Evolutionary conservation across 2,329 filamentous ascomycete species (phyloP).

Genomic region (Pseudopithomyces chartarum): DNA sequence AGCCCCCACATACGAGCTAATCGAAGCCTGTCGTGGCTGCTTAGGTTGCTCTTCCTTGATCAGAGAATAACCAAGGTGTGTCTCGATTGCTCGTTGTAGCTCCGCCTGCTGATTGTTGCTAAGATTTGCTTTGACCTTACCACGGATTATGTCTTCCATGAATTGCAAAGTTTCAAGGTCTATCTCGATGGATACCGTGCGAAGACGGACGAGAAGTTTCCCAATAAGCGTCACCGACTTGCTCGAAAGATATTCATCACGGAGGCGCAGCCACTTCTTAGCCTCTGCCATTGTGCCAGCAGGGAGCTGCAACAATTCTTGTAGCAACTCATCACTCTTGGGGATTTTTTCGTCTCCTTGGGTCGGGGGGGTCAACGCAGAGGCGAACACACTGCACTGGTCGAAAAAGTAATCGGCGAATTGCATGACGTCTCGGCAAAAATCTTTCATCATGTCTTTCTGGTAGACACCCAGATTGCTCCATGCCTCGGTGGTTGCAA

Average conservation of each 20-base stretch:
- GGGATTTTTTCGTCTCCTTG: conserved; percentile 42
- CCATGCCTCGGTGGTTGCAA: conserved; percentile 83
- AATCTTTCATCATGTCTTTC: conserved; percentile 82
- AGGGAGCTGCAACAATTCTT: conserved; percentile 67
- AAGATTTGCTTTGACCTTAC: conserved; percentile 75
- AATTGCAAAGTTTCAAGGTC: conserved; percentile 63
- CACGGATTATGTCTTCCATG: conserved; percentile 69
- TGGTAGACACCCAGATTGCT: conserved; percentile 68
- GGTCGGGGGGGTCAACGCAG: conserved; percentile 60
- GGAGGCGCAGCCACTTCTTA: conserved; percentile 86
- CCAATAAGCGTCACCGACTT: conserved; percentile 82
- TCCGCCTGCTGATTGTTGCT: conserved; percentile 84
- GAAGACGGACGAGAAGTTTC: conserved; percentile 82
- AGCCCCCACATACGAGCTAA: conserved; percentile 49
- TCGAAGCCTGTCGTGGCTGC: conserved; percentile 45
- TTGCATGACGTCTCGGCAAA: conserved; percentile 94
- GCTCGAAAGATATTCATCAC: conserved; percentile 82
- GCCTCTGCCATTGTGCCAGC: conserved; percentile 69
- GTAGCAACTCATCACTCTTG: conserved; percentile 46
- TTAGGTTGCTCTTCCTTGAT: conserved; percentile 41
- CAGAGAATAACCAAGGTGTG: conserved; percentile 48
- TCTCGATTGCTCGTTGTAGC: conserved; percentile 67
- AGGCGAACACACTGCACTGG: conserved; percentile 81
- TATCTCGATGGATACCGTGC: conserved; percentile 75
- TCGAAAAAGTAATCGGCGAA: conserved; percentile 85